phyloP scores from a whole-genome alignment of 2,329 filamentous ascomycete genomes.

The Trichoderma afroharzianum region DNA sequence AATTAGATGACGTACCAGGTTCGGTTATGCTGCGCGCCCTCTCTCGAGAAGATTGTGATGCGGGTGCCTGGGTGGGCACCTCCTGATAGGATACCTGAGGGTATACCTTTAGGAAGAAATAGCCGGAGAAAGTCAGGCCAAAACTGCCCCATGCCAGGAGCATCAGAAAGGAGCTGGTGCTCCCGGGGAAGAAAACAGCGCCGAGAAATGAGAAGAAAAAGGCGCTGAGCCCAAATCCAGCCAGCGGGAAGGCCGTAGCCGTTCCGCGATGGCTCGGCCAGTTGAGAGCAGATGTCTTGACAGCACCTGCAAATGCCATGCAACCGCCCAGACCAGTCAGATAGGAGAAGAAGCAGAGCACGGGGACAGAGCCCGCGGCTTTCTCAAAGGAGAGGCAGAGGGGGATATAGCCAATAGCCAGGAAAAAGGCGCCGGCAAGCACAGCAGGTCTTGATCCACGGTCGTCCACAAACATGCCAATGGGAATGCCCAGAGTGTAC shows the following conservation, averaged over 20 bases:
- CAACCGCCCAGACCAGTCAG: conserved; percentile 86
- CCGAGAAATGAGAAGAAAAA: conserved; percentile 91
- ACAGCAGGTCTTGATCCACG: conserved; percentile 78
- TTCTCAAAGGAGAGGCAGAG: conserved; percentile 74
- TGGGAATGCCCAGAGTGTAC: conserved; percentile 85
- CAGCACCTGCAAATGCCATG: conserved; percentile 80
- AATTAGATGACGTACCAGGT: conserved; percentile 16
- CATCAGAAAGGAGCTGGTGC: conserved; percentile 77
- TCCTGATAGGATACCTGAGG: conserved; percentile 53
- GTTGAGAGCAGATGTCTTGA: conserved; percentile 85
- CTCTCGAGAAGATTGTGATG: background rate
- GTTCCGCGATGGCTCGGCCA: conserved; percentile 90
- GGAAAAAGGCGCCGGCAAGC: conserved; percentile 66
- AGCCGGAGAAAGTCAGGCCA: conserved; percentile 67
- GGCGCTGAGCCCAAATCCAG: conserved; percentile 89
- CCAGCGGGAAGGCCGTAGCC: conserved; percentile 87
- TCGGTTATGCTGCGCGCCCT: conserved; percentile 4
- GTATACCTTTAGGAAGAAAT: conserved; percentile 80
- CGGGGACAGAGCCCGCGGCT: conserved; percentile 55
- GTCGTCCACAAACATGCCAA: conserved; percentile 82
- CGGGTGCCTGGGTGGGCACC: conserved; percentile 40
- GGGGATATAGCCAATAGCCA: conserved; percentile 81
- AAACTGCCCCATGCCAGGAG: conserved; percentile 78
- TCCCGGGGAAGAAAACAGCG: conserved; percentile 72
- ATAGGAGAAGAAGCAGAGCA: conserved; percentile 79